Conservation (phyloP, 176 grass and related monocot species). For the Oryza rufipogon region DNA sequence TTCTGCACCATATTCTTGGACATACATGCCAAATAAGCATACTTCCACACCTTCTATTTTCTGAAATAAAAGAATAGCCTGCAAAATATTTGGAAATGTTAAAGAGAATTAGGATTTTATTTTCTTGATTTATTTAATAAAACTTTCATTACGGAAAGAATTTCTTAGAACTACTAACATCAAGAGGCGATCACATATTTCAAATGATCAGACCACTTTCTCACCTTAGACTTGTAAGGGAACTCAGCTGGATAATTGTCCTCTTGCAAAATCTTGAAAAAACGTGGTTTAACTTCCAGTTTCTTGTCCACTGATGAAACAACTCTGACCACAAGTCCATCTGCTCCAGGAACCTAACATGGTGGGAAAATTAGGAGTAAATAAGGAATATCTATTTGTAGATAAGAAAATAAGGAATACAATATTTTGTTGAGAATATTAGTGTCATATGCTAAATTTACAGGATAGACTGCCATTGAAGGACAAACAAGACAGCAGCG, state of each 20-base stretch:
- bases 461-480: neutral
- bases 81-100: slow-evolving; percentile 31
- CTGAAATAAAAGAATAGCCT: slow-evolving; percentile 96
- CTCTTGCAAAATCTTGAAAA: slow-evolving; percentile 82
- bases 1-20: slow-evolving; percentile 95
- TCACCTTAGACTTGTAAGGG: slow-evolving; percentile 96
- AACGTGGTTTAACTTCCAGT: slow-evolving; percentile 79
- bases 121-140: slow-evolving; percentile 27
- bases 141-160: neutral
- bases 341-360: slow-evolving; percentile 79
- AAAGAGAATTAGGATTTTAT: neutral
- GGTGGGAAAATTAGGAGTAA: slow-evolving; percentile 32
- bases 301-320: slow-evolving; percentile 98
- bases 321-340: slow-evolving; percentile 90
- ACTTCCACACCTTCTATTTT: slow-evolving; percentile 97
- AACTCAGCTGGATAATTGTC: slow-evolving; percentile 88
- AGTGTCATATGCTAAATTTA: slow-evolving; percentile 23
- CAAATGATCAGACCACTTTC: neutral
- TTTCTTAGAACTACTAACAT: slow-evolving; percentile 3
- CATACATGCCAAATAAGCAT: slow-evolving; percentile 94
- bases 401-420: slow-evolving; percentile 12
- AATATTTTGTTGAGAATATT: slow-evolving; percentile 19
- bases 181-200: neutral
- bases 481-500: neutral
- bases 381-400: slow-evolving; percentile 6